These are phyloP conservation scores for Beauveria pseudobassiana DNA, from an alignment of 2,329 filamentous ascomycete species.

Conservation along the genomic window DNA sequence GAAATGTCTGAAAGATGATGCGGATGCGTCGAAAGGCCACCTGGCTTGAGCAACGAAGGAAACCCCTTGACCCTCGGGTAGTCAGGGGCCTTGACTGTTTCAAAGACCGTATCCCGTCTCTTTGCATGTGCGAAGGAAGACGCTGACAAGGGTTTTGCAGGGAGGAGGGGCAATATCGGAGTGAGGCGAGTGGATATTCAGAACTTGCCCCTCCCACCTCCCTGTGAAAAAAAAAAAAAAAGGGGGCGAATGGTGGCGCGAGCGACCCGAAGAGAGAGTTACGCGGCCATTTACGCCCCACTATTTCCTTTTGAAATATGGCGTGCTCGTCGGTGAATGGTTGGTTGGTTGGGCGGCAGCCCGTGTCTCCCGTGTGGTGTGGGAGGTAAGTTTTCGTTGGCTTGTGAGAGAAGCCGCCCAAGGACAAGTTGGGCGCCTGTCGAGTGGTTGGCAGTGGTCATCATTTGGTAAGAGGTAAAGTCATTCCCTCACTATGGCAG, in stretches of 20 bases:
- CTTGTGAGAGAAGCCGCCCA: not conserved
- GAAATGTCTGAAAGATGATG: not conserved
- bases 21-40: not conserved
- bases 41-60: not conserved
- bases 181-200: constrained; percentile 16
- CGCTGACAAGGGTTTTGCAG: constrained; percentile 15
- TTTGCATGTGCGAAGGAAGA: constrained; percentile 15
- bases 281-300: constrained; percentile 11
- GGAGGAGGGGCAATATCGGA: constrained; percentile 18
- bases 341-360: not conserved
- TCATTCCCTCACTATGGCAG: not conserved
- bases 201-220: not conserved
- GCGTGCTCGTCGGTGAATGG: not conserved
- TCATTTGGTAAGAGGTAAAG: not conserved
- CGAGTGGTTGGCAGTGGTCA: not conserved
- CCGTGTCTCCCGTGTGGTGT: not conserved
- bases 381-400: not conserved
- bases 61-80: not conserved
- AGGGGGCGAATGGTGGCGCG: constrained; percentile 7
- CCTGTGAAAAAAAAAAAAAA: not conserved
- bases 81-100: constrained; percentile 12
- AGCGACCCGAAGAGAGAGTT: not conserved
- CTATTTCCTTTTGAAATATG: constrained; percentile 7
- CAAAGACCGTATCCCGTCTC: constrained; percentile 13
- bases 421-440: not conserved